Evolutionary conservation across 2,329 filamentous ascomycete species (phyloP).

Genomic region (Ophiocordyceps camponoti-leonardi): DNA sequence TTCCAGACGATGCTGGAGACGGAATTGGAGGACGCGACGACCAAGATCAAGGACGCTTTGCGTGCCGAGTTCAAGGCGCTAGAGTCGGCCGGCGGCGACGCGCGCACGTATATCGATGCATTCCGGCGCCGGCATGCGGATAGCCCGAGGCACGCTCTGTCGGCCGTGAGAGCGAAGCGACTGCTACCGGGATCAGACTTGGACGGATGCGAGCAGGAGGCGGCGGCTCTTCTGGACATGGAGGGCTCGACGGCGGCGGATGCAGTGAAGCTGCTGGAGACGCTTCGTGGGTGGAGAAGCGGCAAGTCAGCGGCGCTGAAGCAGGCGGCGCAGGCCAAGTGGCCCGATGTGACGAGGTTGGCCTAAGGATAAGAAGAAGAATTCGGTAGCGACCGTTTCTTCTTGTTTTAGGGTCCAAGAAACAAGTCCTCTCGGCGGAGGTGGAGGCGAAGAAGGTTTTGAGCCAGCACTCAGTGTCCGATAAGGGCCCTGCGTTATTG

Average conservation of each 20-base stretch:
- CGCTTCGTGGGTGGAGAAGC: slow-evolving; percentile 32
- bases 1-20: slow-evolving; percentile 47
- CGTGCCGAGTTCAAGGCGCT: slow-evolving; percentile 48
- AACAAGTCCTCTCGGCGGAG: background rate
- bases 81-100: slow-evolving; percentile 35
- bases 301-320: slow-evolving; percentile 28
- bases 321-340: slow-evolving; percentile 29
- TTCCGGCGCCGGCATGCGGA: slow-evolving; percentile 45
- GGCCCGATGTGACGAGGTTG: slow-evolving; percentile 31
- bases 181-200: slow-evolving; percentile 37
- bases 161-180: slow-evolving; percentile 41
- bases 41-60: slow-evolving; percentile 52
- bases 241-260: slow-evolving; percentile 34
- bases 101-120: slow-evolving; percentile 47
- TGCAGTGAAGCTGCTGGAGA: slow-evolving; percentile 27
- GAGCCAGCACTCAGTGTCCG: too few relatives aligned
- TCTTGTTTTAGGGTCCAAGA: background rate
- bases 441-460: background rate
- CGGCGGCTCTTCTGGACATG: slow-evolving; percentile 40
- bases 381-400: background rate
- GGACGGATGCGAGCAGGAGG: slow-evolving; percentile 39
- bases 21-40: slow-evolving; percentile 34
- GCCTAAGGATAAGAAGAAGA: slow-evolving; percentile 9
- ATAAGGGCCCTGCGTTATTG: too few relatives aligned
- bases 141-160: slow-evolving; percentile 44